Conservation (phyloP, 2,329 filamentous ascomycete genomes). For the Pyrenochaeta sp. region DNA sequence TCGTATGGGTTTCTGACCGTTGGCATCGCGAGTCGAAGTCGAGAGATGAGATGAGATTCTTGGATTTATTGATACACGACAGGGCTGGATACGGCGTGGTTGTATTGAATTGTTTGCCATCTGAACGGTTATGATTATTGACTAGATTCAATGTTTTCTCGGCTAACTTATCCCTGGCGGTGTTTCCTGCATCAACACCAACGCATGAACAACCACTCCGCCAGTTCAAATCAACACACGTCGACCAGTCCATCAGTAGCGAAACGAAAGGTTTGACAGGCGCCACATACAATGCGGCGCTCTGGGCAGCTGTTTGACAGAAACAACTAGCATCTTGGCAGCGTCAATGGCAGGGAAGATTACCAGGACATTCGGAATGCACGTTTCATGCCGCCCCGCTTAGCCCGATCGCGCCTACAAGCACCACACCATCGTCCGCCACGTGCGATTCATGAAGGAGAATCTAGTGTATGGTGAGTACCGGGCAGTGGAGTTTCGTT, state of each 20-base stretch:
- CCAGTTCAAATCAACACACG: conserved; percentile 3
- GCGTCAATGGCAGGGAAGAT: conserved; percentile 20
- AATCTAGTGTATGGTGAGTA: conserved; percentile 13
- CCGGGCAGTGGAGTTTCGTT: conserved; percentile 12
- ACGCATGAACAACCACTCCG: conserved; percentile 10
- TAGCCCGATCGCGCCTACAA: conserved; percentile 11
- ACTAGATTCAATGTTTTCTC: neutral
- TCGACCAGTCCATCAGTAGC: conserved; percentile 3
- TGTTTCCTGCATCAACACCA: neutral
- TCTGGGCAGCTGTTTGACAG: conserved; percentile 20
- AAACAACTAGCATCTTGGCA: conserved; percentile 36
- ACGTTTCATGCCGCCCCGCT: conserved; percentile 31
- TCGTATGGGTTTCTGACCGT: conserved; percentile 13
- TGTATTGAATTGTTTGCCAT: neutral
- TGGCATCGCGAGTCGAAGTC: neutral
- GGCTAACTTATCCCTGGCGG: neutral
- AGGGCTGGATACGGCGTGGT: neutral
- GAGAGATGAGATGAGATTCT: neutral
- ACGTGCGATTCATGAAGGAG: conserved; percentile 6
- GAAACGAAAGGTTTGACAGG: conserved; percentile 21
- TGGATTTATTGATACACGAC: neutral
- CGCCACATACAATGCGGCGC: conserved; percentile 20
- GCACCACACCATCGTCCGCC: conserved; percentile 14
- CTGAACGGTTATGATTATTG: neutral
- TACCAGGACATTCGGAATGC: conserved; percentile 21